These are phyloP conservation scores for Silene coronaria DNA, from an alignment of 179 eudicot species.

Conservation along the genomic window DNA sequence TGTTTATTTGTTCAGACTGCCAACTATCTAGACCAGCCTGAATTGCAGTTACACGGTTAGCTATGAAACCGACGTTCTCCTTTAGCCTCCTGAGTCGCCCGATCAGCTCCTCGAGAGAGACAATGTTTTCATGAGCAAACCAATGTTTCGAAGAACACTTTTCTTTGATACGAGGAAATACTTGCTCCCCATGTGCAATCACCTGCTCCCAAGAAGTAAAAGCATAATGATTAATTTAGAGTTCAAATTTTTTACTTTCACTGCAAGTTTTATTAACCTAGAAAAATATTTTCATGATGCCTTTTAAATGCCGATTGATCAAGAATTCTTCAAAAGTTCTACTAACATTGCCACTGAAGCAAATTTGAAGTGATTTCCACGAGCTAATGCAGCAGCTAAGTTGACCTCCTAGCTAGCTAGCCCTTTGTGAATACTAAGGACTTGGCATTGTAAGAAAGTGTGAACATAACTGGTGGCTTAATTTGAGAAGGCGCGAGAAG, in stretches of 20 bases:
- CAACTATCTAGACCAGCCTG: constrained; percentile 96
- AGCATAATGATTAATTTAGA: background rate
- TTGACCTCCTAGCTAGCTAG: too few species aligned
- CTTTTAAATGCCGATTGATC: too few species aligned
- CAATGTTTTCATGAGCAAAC: constrained; percentile 61
- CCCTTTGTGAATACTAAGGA: too few species aligned
- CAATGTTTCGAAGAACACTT: constrained; percentile 68
- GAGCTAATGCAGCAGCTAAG: too few species aligned
- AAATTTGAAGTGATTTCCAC: too few species aligned
- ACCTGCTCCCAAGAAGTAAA: constrained; percentile 28
- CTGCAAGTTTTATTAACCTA: background rate
- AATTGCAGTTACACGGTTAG: constrained; percentile 87
- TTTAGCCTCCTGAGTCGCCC: constrained; percentile 77
- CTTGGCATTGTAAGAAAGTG: too few species aligned
- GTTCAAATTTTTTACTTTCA: background rate
- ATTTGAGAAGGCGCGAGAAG: too few species aligned
- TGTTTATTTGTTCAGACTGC: constrained; percentile 94
- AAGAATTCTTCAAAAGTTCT: too few species aligned
- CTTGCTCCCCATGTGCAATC: constrained; percentile 93
- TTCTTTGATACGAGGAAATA: constrained; percentile 84
- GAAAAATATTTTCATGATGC: background rate
- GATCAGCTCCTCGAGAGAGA: constrained; percentile 73
- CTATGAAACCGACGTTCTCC: constrained; percentile 90
- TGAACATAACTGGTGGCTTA: too few species aligned
- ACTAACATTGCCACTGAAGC: too few species aligned